phyloP scores from a whole-genome alignment of 495 filamentous ascomycete genomes.

The Hypoxylon lienhwacheense region DNA sequence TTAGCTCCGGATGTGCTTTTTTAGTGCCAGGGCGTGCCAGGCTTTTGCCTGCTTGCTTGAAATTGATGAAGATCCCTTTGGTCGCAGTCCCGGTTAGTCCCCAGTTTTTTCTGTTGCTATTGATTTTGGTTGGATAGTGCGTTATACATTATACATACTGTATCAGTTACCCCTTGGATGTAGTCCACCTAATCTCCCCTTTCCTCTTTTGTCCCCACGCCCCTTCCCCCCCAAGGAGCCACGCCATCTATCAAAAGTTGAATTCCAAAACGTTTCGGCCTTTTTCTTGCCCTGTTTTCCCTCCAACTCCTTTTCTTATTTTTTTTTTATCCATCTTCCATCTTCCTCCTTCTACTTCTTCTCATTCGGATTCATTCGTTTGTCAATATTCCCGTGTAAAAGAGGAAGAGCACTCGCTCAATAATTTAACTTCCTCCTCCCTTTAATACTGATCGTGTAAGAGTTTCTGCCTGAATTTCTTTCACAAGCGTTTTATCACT shows the following conservation, averaged over 20 bases:
- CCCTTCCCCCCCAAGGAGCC: conserved; percentile 40
- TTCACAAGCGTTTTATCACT: conserved; percentile 30
- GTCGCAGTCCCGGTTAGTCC: conserved; percentile 18
- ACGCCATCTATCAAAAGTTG: conserved; percentile 46
- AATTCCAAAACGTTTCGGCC: conserved; percentile 50
- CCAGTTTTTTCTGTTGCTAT: conserved; percentile 10
- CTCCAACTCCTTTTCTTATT: conserved; percentile 41
- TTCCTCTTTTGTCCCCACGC: conserved; percentile 39
- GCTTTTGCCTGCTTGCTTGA: conserved; percentile 29
- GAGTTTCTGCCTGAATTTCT: conserved; percentile 27
- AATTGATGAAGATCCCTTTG: conserved; percentile 35
- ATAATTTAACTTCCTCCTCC: conserved; percentile 45
- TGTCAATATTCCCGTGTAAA: conserved; percentile 53
- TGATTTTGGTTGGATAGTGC: conserved; percentile 9
- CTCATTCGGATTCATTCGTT: conserved; percentile 45
- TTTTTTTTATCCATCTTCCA: no score
- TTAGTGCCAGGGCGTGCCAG: conserved; percentile 16
- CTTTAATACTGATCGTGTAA: conserved; percentile 34
- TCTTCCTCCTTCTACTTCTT: conserved; percentile 40
- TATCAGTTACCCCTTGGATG: conserved; percentile 26
- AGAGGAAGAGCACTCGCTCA: conserved; percentile 44
- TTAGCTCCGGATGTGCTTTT: conserved; percentile 17
- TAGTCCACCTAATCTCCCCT: conserved; percentile 32
- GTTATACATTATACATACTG: conserved; percentile 13
- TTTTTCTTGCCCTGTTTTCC: conserved; percentile 43